These are phyloP conservation scores for Saprolegnia parasitica DNA, from an alignment of 352 stramenopile species.

Conservation along the genomic window DNA sequence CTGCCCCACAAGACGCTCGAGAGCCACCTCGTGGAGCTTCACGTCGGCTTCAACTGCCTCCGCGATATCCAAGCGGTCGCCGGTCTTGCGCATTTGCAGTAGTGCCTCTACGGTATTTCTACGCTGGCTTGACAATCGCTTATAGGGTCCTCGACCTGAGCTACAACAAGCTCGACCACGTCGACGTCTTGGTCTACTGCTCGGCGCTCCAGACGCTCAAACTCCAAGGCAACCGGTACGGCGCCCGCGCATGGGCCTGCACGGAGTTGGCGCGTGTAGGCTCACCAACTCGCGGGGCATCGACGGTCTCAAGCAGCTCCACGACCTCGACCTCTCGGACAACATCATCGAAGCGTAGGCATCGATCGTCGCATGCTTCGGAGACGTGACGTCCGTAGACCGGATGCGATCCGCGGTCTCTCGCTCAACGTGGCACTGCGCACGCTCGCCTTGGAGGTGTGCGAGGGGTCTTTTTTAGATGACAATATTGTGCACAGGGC, in stretches of 20 bases:
- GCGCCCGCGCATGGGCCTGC: neutral
- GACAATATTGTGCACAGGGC: neutral
- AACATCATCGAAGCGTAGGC: slow-evolving; percentile 20
- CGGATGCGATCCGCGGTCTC: slow-evolving; percentile 1
- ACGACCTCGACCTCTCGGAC: slow-evolving; percentile 14
- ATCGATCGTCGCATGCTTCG: neutral
- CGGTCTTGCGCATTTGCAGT: slow-evolving; percentile 8
- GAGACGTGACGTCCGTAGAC: neutral
- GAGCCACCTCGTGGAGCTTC: neutral
- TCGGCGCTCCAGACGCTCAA: neutral
- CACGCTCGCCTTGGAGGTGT: slow-evolving; percentile 11
- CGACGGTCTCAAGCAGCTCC: slow-evolving; percentile 14
- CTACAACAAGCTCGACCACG: slow-evolving; percentile 10
- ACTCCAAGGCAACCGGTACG: slow-evolving; percentile 10
- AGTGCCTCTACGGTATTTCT: neutral
- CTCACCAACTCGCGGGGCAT: slow-evolving; percentile 8
- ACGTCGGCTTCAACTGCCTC: slow-evolving; percentile 12
- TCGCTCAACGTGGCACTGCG: slow-evolving; percentile 12
- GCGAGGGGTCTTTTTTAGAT: neutral
- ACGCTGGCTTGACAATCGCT: neutral
- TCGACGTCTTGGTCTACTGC: slow-evolving; percentile 16
- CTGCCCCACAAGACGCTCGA: neutral
- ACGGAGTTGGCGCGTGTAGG: neutral
- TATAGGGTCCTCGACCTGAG: slow-evolving; percentile 13
- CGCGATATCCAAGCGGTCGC: neutral